Conservation (phyloP, 148 eudicot genomes). For the Dysphania ambrosioides region DNA sequence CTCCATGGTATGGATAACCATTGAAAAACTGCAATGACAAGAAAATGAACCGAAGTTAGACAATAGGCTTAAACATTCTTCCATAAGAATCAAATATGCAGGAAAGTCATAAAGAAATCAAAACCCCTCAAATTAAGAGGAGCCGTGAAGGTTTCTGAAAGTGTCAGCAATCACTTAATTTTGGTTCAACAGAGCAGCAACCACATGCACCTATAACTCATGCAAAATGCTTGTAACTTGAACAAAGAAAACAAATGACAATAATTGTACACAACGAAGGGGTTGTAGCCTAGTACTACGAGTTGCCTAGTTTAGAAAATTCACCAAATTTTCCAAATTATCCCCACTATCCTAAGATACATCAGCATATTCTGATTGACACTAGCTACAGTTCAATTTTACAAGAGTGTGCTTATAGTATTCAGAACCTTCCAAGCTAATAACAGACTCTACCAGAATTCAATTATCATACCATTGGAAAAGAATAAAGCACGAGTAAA, state of each 20-base stretch:
- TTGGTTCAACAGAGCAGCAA: background rate
- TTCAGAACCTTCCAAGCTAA: background rate
- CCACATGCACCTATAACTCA: background rate
- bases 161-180: background rate
- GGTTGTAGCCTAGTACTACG: background rate
- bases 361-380: background rate
- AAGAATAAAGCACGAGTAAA: background rate
- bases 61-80: background rate
- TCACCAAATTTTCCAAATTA: background rate
- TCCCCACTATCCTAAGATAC: background rate
- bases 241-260: background rate
- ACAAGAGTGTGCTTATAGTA: background rate
- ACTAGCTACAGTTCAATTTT: background rate
- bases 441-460: background rate
- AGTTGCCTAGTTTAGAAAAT: background rate
- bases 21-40: constrained; percentile 49
- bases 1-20: constrained; percentile 76
- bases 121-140: background rate
- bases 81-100: background rate
- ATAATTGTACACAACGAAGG: background rate
- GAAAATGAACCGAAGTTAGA: constrained; percentile 1
- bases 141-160: background rate
- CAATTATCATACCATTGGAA: background rate
- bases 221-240: background rate
- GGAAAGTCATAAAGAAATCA: background rate